Evolutionary conservation across 140 eudicot genomes (phyloP).

Genomic region (Senecio squalidus): DNA sequence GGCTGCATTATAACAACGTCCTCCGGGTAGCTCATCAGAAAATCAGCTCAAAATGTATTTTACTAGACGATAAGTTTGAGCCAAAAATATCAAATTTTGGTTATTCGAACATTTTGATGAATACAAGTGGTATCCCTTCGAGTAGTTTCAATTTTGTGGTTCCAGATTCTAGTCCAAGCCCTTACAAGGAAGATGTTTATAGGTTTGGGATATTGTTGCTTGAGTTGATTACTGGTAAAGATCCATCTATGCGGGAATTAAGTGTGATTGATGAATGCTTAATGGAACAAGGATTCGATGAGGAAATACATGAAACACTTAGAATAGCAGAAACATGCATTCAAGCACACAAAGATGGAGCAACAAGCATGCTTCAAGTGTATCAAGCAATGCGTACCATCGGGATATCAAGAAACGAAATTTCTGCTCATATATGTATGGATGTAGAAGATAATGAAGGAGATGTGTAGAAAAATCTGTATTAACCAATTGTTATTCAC

Average conservation of each 20-base stretch:
- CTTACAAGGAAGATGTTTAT: constrained; percentile 49
- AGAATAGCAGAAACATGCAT: constrained; percentile 1
- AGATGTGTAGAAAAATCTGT: too few relatives aligned
- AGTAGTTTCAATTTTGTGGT: constrained; percentile 40
- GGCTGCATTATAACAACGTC: constrained; percentile 52
- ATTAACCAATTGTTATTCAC: too few relatives aligned
- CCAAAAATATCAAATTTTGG: constrained; percentile 55
- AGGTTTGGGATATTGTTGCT: constrained; percentile 52
- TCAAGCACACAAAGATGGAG: background rate
- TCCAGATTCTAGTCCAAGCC: constrained; percentile 36
- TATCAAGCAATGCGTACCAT: too few relatives aligned
- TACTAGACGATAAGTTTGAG: constrained; percentile 46
- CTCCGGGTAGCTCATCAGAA: constrained; percentile 44
- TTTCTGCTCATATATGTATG: too few relatives aligned
- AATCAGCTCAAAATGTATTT: constrained; percentile 49
- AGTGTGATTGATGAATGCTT: background rate
- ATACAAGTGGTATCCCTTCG: constrained; percentile 40
- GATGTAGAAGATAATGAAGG: too few relatives aligned
- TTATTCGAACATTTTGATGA: constrained; percentile 41
- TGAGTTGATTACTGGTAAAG: constrained; percentile 30
- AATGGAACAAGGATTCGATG: constrained; percentile 6
- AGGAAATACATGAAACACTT: constrained; percentile 6
- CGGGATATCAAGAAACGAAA: too few relatives aligned
- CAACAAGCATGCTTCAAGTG: too few relatives aligned
- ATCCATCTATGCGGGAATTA: background rate